Base-by-base conservation (phyloP, 2,329 filamentous ascomycete genomes). In the Claviceps purpurea region DNA sequence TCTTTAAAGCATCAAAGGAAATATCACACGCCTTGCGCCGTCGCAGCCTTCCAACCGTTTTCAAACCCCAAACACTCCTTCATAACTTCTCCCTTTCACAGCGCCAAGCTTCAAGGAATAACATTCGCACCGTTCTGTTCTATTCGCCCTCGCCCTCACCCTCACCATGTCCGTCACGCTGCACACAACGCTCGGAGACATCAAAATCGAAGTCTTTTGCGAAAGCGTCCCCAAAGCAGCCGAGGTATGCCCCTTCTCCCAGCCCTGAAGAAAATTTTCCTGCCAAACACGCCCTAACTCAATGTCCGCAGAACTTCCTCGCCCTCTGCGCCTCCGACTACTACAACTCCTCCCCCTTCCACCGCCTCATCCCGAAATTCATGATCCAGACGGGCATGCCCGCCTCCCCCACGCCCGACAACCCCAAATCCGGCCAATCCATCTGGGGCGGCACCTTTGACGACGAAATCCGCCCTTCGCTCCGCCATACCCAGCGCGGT, bases 161-260 rank as follows among this genome's bases (percentile, higher is more conserved):
- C 45, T 18, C 45, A 55, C 14, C 58, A 83, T 84, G 81, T 84
- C 81, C 13, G 78, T 83, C 56, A 84, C 81, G 11, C 78, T 98
- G 14, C 89, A 96, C 69, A 98, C 93, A 49, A 87, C 83, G 49
- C 78, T 85, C 50, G 93, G 93, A 65, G 85, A 93, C 69, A 77
- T 98, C 65, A 98, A 97, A 72, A 80, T 97, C 61, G 93, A 97
- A 69, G 75, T 98, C 59, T 97, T 96, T 72, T 97, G 91, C 73
- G 89, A 96, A 67, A 84, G 87, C 60, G 89, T 95, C 37, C 93
- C 93, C 56, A 90, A 91, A 68, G 95, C 93, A 0, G 85, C 89
- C 56, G 87, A 95, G 72, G 85, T 85, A 71, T 52, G 71, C 4
- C 1, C 18, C 16, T 5, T 24, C 18, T 7, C 34, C 34, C n/a